These are phyloP conservation scores for Hypsizygus marmoreus DNA, from an alignment of 768 basidiomycete genomes.

Conservation along the genomic window DNA sequence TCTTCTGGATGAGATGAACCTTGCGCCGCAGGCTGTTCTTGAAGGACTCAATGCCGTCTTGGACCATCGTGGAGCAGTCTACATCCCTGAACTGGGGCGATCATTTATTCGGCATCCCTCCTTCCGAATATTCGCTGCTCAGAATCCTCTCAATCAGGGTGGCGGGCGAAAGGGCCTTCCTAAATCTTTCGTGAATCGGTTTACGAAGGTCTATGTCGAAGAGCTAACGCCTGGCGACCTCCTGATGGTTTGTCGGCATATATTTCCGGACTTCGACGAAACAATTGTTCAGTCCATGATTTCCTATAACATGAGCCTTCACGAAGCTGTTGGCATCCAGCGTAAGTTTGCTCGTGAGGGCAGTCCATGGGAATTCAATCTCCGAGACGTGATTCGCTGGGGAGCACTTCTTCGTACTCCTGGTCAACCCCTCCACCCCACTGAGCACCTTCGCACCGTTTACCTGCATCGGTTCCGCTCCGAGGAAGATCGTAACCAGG, in stretches of 20 bases:
- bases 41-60: conserved; percentile 96
- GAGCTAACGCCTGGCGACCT: conserved; percentile 81
- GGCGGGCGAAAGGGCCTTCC: conserved; percentile 97
- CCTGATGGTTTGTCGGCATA: conserved; percentile 70
- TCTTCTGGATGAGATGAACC: conserved; percentile 97
- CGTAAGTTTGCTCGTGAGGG: conserved; percentile 77
- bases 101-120: conserved; percentile 86
- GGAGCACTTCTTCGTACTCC: conserved; percentile 51
- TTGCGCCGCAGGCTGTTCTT: conserved; percentile 93
- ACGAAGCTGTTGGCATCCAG: conserved; percentile 62
- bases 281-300: conserved; percentile 74
- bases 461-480: conserved; percentile 90
- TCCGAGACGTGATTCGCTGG: conserved; percentile 94
- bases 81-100: conserved; percentile 91
- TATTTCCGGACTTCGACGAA: conserved; percentile 64
- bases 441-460: conserved; percentile 64
- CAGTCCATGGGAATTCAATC: conserved; percentile 96
- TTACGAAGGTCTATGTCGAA: conserved; percentile 95
- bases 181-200: conserved; percentile 96
- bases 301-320: conserved; percentile 71
- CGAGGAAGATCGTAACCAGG: conserved; percentile 58
- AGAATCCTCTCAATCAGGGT: conserved; percentile 95
- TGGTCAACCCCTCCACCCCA: conserved; percentile 45
- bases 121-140: conserved; percentile 98
- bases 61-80: conserved; percentile 94